Percentiles rank a stretch among this genome's conserved stretches.
phyloP scores from a whole-genome alignment of 2,329 filamentous ascomycete species.

The Peltaster fructicola region DNA sequence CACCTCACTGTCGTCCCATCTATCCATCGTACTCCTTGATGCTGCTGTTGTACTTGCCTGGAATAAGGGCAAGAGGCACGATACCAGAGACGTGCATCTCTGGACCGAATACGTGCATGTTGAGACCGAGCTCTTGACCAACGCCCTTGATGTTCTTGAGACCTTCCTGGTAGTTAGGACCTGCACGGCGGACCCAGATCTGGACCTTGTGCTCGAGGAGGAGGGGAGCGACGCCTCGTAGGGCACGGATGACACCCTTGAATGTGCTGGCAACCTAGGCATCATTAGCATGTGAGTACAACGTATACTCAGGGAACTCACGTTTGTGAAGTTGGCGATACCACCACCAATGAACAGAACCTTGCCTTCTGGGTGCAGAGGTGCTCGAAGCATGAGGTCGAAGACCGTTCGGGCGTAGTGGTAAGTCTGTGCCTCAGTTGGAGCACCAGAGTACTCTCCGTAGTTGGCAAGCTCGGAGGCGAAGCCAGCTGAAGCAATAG shows the following conservation, averaged over 20 bases:
- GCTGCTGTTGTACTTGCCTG: slow-evolving; percentile 39
- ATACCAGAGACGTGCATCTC: slow-evolving; percentile 89
- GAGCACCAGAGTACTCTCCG: slow-evolving; percentile 97
- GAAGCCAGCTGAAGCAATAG: slow-evolving; percentile 91
- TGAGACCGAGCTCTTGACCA: slow-evolving; percentile 78
- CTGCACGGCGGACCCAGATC: slow-evolving; percentile 84
- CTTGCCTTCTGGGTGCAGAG: slow-evolving; percentile 75
- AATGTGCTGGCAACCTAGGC: slow-evolving; percentile 69
- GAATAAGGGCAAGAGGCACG: slow-evolving; percentile 67
- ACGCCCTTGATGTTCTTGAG: slow-evolving; percentile 99
- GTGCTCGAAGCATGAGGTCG: slow-evolving; percentile 91
- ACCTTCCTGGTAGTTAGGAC: slow-evolving; percentile 99
- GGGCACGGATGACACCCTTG: slow-evolving; percentile 96
- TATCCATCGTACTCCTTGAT: slow-evolving; percentile 44
- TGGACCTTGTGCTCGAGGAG: slow-evolving; percentile 93
- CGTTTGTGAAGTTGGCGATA: slow-evolving; percentile 99
- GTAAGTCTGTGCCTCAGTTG: slow-evolving; percentile 96
- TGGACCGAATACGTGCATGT: slow-evolving; percentile 80
- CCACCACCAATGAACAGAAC: slow-evolving; percentile 98
- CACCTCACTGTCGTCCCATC: no score
- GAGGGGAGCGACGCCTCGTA: slow-evolving; percentile 71
- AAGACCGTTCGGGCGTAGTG: slow-evolving; percentile 96
- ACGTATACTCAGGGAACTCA: slow-evolving; percentile 19
- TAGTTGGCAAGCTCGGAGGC: slow-evolving; percentile 97
- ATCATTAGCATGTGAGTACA: slow-evolving; percentile 2